A percentile compares a stretch with the other conserved stretches of the same genome.
These are phyloP conservation scores for Globisporangium camurandrum DNA, from an alignment of 352 stramenopile genomes.

Conservation along the genomic window DNA sequence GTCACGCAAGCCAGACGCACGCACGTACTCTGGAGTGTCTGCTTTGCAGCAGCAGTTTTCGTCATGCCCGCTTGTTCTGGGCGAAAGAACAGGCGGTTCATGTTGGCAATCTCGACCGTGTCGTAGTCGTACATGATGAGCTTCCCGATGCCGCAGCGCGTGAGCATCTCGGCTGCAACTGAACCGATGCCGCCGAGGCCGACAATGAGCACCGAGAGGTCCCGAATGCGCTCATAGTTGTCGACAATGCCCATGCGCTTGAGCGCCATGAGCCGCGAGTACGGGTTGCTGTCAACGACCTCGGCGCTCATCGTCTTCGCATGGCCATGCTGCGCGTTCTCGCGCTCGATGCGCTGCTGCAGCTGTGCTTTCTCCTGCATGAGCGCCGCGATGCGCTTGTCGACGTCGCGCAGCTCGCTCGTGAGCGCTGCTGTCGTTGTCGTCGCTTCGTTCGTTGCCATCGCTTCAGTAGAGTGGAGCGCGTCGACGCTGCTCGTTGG, in stretches of 20 bases:
- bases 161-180: constrained; percentile 86
- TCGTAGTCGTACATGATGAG: constrained; percentile 87
- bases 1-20: neutral
- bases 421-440: constrained; percentile 18
- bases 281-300: constrained; percentile 83
- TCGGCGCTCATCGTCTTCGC: constrained; percentile 65
- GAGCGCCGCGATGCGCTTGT: constrained; percentile 62
- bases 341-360: constrained; percentile 40
- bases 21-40: constrained; percentile 80
- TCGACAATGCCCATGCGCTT: constrained; percentile 88
- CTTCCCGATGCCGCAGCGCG: constrained; percentile 85
- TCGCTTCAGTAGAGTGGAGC: too few species aligned
- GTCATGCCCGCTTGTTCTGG: constrained; percentile 80
- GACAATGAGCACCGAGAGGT: constrained; percentile 75
- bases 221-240: constrained; percentile 84
- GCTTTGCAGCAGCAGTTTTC: constrained; percentile 83
- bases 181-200: constrained; percentile 82
- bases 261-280: constrained; percentile 86
- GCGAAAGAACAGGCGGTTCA: constrained; percentile 90
- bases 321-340: constrained; percentile 21
- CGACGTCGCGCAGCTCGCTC: constrained; percentile 47
- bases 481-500: too few species aligned
- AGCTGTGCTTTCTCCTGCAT: constrained; percentile 67
- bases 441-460: too few species aligned
- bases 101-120: constrained; percentile 86